Evolutionary conservation across 2,329 filamentous ascomycete species (phyloP).

Genomic region (Monilinia aucupariae): DNA sequence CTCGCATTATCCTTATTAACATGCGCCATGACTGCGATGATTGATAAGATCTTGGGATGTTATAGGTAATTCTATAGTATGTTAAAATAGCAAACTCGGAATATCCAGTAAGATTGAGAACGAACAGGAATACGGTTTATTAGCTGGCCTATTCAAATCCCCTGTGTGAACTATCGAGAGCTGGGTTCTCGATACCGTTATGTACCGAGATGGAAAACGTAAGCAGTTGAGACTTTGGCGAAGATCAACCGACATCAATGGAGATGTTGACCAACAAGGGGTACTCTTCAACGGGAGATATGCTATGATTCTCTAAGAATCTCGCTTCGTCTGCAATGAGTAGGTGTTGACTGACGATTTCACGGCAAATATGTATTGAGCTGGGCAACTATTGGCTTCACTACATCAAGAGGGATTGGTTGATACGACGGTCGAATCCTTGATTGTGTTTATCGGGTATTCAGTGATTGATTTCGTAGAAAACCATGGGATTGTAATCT

Average conservation of each 20-base stretch:
- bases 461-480: not conserved
- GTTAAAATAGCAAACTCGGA: slow-evolving; percentile 24
- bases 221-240: slow-evolving; percentile 48
- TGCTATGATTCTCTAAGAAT: not conserved
- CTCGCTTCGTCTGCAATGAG: not conserved
- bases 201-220: slow-evolving; percentile 50
- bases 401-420: not conserved
- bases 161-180: slow-evolving; percentile 51
- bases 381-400: not conserved
- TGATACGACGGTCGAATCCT: not conserved
- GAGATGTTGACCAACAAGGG: slow-evolving; percentile 25
- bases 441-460: not conserved
- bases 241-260: slow-evolving; percentile 56
- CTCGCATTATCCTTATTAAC: slow-evolving; percentile 36
- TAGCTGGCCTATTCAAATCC: slow-evolving; percentile 37
- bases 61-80: slow-evolving; percentile 1
- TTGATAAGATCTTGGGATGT: not conserved
- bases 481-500: not conserved
- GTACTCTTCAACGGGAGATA: not conserved
- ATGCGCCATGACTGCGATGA: slow-evolving; percentile 32
- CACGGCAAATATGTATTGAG: not conserved
- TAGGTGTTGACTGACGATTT: not conserved
- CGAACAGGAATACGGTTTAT: slow-evolving; percentile 32
- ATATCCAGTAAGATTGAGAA: not conserved
- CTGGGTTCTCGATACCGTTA: slow-evolving; percentile 51